phyloP scores from a whole-genome alignment of 106 monocot genomes.

The Ottelia alismoides region DNA sequence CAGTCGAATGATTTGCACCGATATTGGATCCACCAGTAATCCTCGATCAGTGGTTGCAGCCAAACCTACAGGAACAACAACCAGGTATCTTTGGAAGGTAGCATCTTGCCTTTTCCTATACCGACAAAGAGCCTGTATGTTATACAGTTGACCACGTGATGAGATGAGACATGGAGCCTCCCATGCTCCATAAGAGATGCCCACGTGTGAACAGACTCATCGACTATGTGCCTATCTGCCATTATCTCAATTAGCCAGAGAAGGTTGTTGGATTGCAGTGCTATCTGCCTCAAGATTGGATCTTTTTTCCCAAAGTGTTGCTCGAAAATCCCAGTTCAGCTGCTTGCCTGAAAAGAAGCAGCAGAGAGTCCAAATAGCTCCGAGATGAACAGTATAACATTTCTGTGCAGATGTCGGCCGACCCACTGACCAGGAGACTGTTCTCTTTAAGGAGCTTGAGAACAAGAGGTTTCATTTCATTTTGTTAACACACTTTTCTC shows the following conservation, averaged over 20 bases:
- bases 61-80: background rate
- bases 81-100: constrained; percentile 6
- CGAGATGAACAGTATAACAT: background rate
- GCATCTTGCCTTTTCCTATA: constrained; percentile 8
- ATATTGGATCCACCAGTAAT: constrained; percentile 77
- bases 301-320: background rate
- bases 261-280: constrained; percentile 1
- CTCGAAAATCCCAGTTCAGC: background rate
- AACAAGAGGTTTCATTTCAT: constrained; percentile 7
- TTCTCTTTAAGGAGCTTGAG: constrained; percentile 5
- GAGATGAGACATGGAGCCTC: constrained; percentile 1
- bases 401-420: background rate
- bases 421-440: background rate
- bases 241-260: constrained; percentile 10
- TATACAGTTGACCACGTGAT: constrained; percentile 5
- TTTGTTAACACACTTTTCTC: too few relatives aligned
- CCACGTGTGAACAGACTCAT: constrained; percentile 5
- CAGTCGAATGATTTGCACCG: constrained; percentile 59
- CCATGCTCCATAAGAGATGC: background rate
- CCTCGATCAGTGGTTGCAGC: constrained; percentile 36
- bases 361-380: constrained; percentile 1
- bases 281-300: background rate
- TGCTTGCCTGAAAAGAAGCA: constrained; percentile 1
- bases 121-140: constrained; percentile 6
- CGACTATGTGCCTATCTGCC: constrained; percentile 3